Conservation (phyloP, 441 rosid species). For the Brassica balearica region DNA sequence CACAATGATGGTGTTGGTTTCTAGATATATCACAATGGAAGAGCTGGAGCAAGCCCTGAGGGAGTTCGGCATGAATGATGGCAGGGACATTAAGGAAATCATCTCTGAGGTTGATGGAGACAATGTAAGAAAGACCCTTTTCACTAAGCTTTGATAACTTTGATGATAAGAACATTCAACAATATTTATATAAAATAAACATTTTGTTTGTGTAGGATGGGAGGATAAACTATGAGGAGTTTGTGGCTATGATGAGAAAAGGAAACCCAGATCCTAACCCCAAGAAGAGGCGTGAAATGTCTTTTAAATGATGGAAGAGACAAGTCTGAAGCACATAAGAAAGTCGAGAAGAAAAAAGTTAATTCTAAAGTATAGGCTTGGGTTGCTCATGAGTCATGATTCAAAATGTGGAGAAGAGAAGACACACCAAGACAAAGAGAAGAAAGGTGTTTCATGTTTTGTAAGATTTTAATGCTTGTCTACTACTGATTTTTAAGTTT, state of each 20-base stretch:
- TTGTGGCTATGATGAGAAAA: slow-evolving; percentile 90
- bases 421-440: slow-evolving; percentile 2
- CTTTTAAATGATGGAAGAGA: neutral
- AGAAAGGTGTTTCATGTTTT: neutral
- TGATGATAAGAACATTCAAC: neutral
- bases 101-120: slow-evolving; percentile 82
- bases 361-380: slow-evolving; percentile 1
- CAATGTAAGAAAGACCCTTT: slow-evolving; percentile 41
- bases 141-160: neutral
- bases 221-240: slow-evolving; percentile 77
- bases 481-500: neutral
- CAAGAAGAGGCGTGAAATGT: neutral
- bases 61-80: slow-evolving; percentile 76
- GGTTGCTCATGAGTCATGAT: neutral
- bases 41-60: slow-evolving; percentile 87
- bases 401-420: neutral
- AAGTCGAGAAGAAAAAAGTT: neutral
- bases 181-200: neutral
- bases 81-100: slow-evolving; percentile 74
- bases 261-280: slow-evolving; percentile 48
- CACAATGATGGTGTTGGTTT: slow-evolving; percentile 5
- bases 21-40: slow-evolving; percentile 76
- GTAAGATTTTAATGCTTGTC: neutral
- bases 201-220: slow-evolving; percentile 56
- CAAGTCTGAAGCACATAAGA: neutral